Percentiles rank a stretch among this genome's conserved stretches.
phyloP scores from a whole-genome alignment of 2,329 filamentous ascomycete species.

The Hypoxylon sp. region DNA sequence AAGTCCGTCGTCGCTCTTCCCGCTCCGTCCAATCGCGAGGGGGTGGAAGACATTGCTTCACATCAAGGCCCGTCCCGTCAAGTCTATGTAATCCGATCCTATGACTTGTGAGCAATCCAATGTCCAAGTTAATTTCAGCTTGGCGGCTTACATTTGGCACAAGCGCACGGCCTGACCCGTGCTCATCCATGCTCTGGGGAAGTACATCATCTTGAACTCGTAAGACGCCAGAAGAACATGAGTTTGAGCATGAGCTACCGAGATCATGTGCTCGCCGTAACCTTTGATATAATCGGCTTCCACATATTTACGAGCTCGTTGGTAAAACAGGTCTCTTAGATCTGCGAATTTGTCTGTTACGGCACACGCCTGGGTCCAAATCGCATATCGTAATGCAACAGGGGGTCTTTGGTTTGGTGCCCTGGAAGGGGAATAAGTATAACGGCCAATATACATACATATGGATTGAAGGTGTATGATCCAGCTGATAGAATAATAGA shows the following conservation, averaged over 20 bases:
- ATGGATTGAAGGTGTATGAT: not conserved
- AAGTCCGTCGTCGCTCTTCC: conserved; percentile 89
- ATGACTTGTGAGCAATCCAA: conserved; percentile 58
- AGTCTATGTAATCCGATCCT: conserved; percentile 93
- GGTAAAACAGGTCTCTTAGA: conserved; percentile 89
- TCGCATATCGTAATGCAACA: conserved; percentile 88
- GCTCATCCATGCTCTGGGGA: conserved; percentile 94
- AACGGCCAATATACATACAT: conserved; percentile 1
- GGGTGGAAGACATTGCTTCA: conserved; percentile 88
- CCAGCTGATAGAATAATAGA: not conserved
- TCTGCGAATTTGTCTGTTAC: conserved; percentile 82
- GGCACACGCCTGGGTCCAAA: conserved; percentile 94
- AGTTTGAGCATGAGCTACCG: conserved; percentile 84
- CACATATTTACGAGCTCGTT: conserved; percentile 86
- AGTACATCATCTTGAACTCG: conserved; percentile 98
- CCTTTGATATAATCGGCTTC: conserved; percentile 92
- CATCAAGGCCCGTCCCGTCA: conserved; percentile 83
- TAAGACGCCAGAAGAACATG: conserved; percentile 83
- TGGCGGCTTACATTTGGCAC: conserved; percentile 74
- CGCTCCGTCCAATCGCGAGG: conserved; percentile 93
- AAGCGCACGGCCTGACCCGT: conserved; percentile 83
- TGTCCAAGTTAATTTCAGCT: conserved; percentile 44
- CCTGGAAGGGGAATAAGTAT: conserved; percentile 48
- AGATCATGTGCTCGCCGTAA: conserved; percentile 88
- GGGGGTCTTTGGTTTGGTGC: conserved; percentile 87